phyloP scores from a whole-genome alignment of 2,329 filamentous ascomycete genomes.

The Aspergillus sp. region DNA sequence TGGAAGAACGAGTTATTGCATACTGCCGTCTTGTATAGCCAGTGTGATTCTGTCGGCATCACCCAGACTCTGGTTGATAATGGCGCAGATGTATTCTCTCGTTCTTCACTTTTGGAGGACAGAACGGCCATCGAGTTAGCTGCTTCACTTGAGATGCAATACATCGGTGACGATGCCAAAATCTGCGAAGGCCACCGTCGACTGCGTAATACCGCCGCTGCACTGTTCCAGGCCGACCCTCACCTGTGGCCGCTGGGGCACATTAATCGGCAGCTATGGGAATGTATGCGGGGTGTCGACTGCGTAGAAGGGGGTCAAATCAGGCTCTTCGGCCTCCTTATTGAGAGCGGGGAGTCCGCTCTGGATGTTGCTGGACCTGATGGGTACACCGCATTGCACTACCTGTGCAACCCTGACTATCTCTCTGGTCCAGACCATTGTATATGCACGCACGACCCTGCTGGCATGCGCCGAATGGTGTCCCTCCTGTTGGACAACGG shows the following conservation, averaged over 20 bases:
- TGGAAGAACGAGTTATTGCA: neutral
- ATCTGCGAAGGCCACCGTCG: too few relatives aligned
- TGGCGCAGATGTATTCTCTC: neutral
- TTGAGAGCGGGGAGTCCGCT: neutral
- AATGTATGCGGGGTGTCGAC: neutral
- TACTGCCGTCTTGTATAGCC: neutral
- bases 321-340: neutral
- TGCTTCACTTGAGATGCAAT: too few relatives aligned
- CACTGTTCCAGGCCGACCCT: neutral
- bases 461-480: neutral
- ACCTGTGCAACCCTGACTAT: neutral
- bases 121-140: neutral
- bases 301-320: neutral
- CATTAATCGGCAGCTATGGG: neutral
- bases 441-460: neutral
- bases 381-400: neutral
- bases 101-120: neutral
- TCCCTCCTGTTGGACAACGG: neutral
- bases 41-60: neutral
- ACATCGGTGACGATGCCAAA: too few relatives aligned
- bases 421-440: neutral
- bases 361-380: neutral
- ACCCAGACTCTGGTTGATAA: neutral
- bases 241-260: neutral
- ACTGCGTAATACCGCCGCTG: neutral